Conservation (phyloP, 192 early-diverging fungal species). For the Backusella liffmaniae region DNA sequence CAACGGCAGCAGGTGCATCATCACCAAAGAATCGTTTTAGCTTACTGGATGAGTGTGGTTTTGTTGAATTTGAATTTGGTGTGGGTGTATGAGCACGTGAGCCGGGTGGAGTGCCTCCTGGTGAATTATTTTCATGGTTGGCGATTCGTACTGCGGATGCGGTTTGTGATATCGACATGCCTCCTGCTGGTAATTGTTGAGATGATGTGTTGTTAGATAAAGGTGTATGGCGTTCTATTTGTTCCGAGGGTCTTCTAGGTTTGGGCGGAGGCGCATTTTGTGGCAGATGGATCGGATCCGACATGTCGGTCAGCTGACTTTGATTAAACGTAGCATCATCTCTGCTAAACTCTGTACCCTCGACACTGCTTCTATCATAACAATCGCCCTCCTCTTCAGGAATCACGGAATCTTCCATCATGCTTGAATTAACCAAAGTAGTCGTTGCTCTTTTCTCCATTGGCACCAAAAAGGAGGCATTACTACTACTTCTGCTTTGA, state of each 20-base stretch:
- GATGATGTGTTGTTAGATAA: background rate
- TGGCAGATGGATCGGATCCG: background rate
- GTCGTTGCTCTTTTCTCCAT: background rate
- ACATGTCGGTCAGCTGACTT: background rate
- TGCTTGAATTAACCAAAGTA: background rate
- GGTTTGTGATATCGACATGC: background rate
- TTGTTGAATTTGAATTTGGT: background rate
- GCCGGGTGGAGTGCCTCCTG: background rate
- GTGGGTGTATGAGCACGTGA: background rate
- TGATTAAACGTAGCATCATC: background rate
- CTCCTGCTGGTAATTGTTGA: background rate
- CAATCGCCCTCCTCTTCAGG: background rate
- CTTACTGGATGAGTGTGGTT: conserved; percentile 32
- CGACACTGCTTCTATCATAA: background rate
- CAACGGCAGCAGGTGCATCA: conserved; percentile 29
- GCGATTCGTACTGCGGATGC: background rate
- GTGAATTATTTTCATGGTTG: background rate
- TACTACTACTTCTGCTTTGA: conserved; percentile 2
- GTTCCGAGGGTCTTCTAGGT: background rate
- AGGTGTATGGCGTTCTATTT: background rate
- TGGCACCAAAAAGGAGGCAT: background rate
- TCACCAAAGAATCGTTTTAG: conserved; percentile 65
- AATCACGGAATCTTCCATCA: background rate
- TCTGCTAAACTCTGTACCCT: background rate
- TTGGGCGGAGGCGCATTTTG: background rate